phyloP scores from a whole-genome alignment of 805 yeast genomes.

The Metschnikowia arizonensis region DNA sequence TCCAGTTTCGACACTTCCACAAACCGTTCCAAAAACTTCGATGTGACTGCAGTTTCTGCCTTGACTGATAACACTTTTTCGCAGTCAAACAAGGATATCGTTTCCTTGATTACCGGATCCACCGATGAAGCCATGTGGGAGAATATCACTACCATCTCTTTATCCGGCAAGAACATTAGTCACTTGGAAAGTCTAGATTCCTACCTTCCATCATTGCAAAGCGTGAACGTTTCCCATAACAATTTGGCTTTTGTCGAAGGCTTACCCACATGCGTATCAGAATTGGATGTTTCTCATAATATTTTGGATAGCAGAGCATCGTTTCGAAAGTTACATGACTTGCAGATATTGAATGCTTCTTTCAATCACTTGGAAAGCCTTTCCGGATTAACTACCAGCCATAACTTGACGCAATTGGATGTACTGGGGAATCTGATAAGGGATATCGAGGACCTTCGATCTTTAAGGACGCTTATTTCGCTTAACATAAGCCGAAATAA shows the following conservation, averaged over 20 bases:
- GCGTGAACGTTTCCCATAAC: conserved; percentile 42
- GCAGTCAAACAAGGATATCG: conserved; percentile 41
- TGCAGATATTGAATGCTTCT: conserved; percentile 42
- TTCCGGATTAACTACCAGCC: conserved; percentile 33
- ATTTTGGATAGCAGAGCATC: conserved; percentile 38
- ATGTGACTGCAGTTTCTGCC: conserved; percentile 43
- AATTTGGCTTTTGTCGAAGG: conserved; percentile 43
- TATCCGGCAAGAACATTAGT: conserved; percentile 32
- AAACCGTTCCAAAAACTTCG: conserved; percentile 12
- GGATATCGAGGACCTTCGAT: conserved; percentile 33
- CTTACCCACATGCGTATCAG: conserved; percentile 37
- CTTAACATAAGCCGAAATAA: conserved; percentile 42
- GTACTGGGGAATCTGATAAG: conserved; percentile 34
- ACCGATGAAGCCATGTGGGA: conserved; percentile 42
- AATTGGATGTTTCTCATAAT: conserved; percentile 38
- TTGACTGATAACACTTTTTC: conserved; percentile 46
- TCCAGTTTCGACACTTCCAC: conserved; percentile 10
- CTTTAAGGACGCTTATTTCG: conserved; percentile 36
- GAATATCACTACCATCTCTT: conserved; percentile 31
- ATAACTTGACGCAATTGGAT: conserved; percentile 41
- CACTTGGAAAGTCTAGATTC: conserved; percentile 41
- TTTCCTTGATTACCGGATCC: conserved; percentile 41
- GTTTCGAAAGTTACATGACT: conserved; percentile 36
- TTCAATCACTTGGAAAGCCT: conserved; percentile 35
- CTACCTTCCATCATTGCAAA: conserved; percentile 42